Conservation (phyloP, 306 rosid species). For the Mimosa bimucronata region DNA sequence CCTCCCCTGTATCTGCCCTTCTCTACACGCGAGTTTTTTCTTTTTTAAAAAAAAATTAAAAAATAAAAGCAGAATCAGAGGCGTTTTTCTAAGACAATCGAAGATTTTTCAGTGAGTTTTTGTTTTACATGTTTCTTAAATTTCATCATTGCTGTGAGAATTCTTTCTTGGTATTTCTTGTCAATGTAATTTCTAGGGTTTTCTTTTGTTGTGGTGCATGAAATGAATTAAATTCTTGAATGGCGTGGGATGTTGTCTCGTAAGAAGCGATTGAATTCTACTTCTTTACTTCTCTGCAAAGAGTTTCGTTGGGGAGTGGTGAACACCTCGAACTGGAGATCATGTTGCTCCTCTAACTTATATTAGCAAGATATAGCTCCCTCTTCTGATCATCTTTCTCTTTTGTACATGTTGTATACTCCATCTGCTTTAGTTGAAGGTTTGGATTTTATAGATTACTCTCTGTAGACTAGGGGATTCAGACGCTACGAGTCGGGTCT, state of each 20-base stretch:
- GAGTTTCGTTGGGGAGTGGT: slow-evolving; percentile 22
- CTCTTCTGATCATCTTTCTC: not conserved
- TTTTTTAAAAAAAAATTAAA: not conserved
- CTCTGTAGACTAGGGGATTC: not conserved
- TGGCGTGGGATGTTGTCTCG: not conserved
- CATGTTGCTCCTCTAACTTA: not conserved
- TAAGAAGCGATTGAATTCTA: slow-evolving; percentile 12
- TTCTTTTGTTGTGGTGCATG: slow-evolving; percentile 29
- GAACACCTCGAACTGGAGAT: slow-evolving; percentile 32
- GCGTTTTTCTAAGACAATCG: slow-evolving; percentile 45
- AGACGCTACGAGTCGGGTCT: not conserved
- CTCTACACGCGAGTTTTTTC: slow-evolving; percentile 26
- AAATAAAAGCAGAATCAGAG: slow-evolving; percentile 10
- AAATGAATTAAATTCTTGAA: slow-evolving; percentile 11
- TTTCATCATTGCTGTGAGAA: slow-evolving; percentile 10
- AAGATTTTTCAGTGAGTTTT: slow-evolving; percentile 57
- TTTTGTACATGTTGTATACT: not conserved
- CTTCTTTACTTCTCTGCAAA: slow-evolving; percentile 19
- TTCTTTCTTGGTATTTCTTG: slow-evolving; percentile 31
- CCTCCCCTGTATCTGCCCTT: slow-evolving; percentile 39
- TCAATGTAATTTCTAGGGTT: slow-evolving; percentile 44
- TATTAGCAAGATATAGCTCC: not conserved
- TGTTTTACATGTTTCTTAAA: slow-evolving; percentile 4
- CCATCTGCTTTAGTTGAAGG: slow-evolving; percentile 6
- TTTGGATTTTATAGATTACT: not conserved